A percentile compares a stretch with the other conserved stretches of the same genome.
Conservation (phyloP, 208 protist species). For the Angomonas ambiguus region DNA sequence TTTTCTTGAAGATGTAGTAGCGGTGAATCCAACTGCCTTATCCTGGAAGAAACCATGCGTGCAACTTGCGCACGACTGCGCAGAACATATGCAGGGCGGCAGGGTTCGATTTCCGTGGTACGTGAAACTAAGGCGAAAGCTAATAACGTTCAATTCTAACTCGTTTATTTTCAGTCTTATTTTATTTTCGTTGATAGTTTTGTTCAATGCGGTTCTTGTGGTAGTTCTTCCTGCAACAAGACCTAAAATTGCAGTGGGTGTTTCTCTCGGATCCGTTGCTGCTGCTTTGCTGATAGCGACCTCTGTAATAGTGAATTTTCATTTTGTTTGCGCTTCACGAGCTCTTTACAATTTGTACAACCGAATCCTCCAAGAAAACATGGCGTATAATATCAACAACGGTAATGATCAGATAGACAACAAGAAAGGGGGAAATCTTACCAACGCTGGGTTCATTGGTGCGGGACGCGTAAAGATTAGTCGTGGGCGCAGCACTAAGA, state of each 20-base stretch:
- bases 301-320: constrained; percentile 29
- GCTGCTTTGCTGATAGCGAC: constrained; percentile 40
- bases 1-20: constrained; percentile 71
- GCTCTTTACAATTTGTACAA: constrained; percentile 54
- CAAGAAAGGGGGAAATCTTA: background rate
- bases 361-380: constrained; percentile 39
- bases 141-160: constrained; percentile 39
- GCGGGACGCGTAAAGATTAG: constrained; percentile 8
- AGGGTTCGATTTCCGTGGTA: constrained; percentile 53
- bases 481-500: constrained; percentile 49
- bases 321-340: constrained; percentile 34
- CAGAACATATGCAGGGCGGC: constrained; percentile 49
- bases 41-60: constrained; percentile 66
- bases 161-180: constrained; percentile 38
- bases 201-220: constrained; percentile 41
- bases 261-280: constrained; percentile 41
- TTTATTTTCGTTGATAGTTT: constrained; percentile 39
- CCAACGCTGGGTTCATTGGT: background rate
- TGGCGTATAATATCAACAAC: constrained; percentile 3
- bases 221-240: constrained; percentile 45
- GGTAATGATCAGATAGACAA: background rate
- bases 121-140: constrained; percentile 38
- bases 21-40: constrained; percentile 58
- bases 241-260: constrained; percentile 30
- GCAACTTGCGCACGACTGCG: constrained; percentile 67